Percentiles rank a stretch among this genome's conserved stretches.
phyloP scores from a whole-genome alignment of 352 stramenopile genomes.

The Pythium aphanidermatum region DNA sequence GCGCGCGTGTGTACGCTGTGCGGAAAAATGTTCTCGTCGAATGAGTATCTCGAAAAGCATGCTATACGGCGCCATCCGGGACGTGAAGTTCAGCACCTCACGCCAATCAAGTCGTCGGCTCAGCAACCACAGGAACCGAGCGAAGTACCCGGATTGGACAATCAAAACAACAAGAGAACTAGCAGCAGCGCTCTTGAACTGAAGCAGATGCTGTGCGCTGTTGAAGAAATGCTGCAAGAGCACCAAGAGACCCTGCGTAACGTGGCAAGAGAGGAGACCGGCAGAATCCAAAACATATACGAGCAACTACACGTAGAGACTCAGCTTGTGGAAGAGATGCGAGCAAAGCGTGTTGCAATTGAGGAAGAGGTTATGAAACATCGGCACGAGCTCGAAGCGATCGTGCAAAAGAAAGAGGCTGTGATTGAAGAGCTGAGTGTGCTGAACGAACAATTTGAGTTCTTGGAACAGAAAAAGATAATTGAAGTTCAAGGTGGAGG shows the following conservation, averaged over 20 bases:
- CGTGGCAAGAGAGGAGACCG: conserved; percentile 35
- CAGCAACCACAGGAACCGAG: conserved; percentile 1
- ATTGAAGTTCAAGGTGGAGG: conserved; percentile 25
- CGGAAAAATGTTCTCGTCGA: conserved; percentile 64
- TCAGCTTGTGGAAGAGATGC: conserved; percentile 38
- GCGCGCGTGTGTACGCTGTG: conserved; percentile 50
- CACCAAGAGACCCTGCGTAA: conserved; percentile 44
- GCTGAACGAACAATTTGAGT: conserved; percentile 55
- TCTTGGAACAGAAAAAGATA: conserved; percentile 35
- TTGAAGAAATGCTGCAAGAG: conserved; percentile 37
- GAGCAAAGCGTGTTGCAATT: conserved; percentile 17
- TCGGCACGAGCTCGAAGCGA: conserved; percentile 28
- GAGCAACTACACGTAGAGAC: conserved; percentile 44
- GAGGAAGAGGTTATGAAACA: conserved; percentile 26
- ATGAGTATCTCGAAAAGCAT: conserved; percentile 59
- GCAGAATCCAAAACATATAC: conserved; percentile 48
- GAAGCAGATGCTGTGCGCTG: conserved; percentile 44
- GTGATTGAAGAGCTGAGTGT: conserved; percentile 26
- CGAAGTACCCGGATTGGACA: conserved; percentile 1
- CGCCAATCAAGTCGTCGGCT: neutral
- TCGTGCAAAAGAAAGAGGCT: conserved; percentile 32
- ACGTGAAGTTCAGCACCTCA: conserved; percentile 7
- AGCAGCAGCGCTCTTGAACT: conserved; percentile 5
- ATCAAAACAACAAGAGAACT: neutral
- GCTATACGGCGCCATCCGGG: conserved; percentile 38